phyloP scores from a whole-genome alignment of 2,329 filamentous ascomycete genomes.

The Colletotrichum acutatum region DNA sequence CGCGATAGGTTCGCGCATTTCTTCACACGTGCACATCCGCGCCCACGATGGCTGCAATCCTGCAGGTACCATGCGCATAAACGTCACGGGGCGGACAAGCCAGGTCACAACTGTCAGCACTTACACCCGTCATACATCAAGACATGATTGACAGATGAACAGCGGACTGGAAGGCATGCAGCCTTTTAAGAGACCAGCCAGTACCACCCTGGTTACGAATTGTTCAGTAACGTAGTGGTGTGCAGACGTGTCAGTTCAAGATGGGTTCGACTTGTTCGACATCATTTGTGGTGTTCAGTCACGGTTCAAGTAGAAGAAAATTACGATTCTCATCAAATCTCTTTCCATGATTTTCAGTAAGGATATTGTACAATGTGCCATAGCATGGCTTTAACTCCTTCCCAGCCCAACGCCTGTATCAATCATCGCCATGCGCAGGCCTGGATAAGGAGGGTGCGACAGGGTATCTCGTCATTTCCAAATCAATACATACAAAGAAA shows the following conservation, averaged over 20 bases:
- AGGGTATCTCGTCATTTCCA: slow-evolving; percentile 36
- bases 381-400: neutral
- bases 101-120: neutral
- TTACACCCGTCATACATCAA: neutral
- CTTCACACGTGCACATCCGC: neutral
- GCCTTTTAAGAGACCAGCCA: neutral
- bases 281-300: neutral
- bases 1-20: no score
- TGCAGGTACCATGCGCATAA: neutral
- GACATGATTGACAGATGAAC: neutral
- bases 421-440: neutral
- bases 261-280: neutral
- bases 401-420: neutral
- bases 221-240: neutral
- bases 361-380: neutral
- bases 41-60: neutral
- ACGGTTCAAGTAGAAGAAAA: neutral
- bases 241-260: neutral
- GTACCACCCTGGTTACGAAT: neutral
- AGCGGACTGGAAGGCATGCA: neutral
- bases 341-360: neutral
- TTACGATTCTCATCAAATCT: neutral
- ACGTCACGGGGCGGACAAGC: neutral
- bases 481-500: slow-evolving; percentile 15
- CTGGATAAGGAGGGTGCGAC: slow-evolving; percentile 26